These are phyloP conservation scores for Irineochytrium annulatum DNA, from an alignment of 192 early-diverging fungal genomes.

Conservation along the genomic window DNA sequence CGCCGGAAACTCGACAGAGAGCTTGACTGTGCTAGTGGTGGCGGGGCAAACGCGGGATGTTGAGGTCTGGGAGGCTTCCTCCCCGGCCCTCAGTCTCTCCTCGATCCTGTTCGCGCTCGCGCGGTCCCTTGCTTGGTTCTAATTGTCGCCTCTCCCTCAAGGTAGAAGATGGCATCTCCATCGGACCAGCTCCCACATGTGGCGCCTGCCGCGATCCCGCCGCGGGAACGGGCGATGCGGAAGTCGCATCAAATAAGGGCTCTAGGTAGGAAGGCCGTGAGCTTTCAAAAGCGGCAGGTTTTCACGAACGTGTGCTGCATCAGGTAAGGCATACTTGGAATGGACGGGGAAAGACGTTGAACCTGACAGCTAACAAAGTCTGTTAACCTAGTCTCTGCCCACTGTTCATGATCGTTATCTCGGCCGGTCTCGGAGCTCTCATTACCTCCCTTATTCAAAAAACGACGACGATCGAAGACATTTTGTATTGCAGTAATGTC, in stretches of 20 bases:
- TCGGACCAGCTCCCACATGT: no score
- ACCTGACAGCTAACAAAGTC: neutral
- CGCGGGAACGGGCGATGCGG: neutral
- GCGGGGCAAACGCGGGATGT: no score
- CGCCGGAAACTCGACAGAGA: no score
- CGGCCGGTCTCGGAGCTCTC: slow-evolving; percentile 49
- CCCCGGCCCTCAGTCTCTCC: no score
- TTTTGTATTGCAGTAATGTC: slow-evolving; percentile 29
- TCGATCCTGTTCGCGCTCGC: no score
- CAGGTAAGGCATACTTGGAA: slow-evolving; percentile 7
- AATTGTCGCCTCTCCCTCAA: no score
- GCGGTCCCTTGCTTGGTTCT: no score
- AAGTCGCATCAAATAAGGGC: slow-evolving; percentile 33
- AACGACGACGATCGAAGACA: slow-evolving; percentile 29
- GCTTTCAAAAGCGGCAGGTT: slow-evolving; percentile 66
- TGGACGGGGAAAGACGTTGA: neutral
- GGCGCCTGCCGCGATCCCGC: no score
- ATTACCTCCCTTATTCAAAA: slow-evolving; percentile 52
- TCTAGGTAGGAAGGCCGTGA: slow-evolving; percentile 57
- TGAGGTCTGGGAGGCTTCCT: no score
- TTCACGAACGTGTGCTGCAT: slow-evolving; percentile 74
- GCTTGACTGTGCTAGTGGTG: no score
- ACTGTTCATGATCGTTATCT: slow-evolving; percentile 64
- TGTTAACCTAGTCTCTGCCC: slow-evolving; percentile 53
- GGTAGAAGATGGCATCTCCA: no score